Conservation (phyloP, 2,329 filamentous ascomycete genomes). For the Fusarium brevicatenulatum region DNA sequence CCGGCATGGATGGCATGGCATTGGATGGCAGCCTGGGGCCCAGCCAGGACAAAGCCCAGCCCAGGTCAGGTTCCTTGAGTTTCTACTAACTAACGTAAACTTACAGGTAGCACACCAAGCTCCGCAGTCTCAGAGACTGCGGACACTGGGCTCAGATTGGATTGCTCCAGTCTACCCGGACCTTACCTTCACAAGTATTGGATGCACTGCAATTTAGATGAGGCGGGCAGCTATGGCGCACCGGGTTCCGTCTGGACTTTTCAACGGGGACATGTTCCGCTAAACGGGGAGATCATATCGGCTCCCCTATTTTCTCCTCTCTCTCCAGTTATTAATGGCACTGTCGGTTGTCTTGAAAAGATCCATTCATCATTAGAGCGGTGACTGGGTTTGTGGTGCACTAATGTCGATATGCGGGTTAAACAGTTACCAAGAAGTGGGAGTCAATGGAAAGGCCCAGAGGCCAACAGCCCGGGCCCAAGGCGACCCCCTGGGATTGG, state of each 20-base stretch:
- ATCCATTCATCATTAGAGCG: constrained; percentile 27
- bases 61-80: constrained; percentile 1
- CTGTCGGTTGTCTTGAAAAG: constrained; percentile 21
- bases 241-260: constrained; percentile 20
- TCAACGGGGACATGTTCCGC: constrained; percentile 21
- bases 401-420: constrained; percentile 23
- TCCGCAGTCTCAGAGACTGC: neutral
- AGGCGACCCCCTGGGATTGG: constrained; percentile 2
- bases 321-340: constrained; percentile 1
- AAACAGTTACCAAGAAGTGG: constrained; percentile 16
- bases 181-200: neutral
- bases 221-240: constrained; percentile 23
- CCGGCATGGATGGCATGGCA: neutral
- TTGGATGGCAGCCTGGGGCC: neutral
- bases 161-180: neutral
- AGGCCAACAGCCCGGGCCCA: neutral
- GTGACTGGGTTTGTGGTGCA: constrained; percentile 33
- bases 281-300: constrained; percentile 11
- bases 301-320: constrained; percentile 16
- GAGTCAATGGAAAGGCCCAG: constrained; percentile 8
- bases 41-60: neutral
- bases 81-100: neutral
- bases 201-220: constrained; percentile 14
- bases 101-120: neutral
- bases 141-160: neutral